These are phyloP conservation scores for Penicillium sclerotiorum DNA, from an alignment of 2,329 filamentous ascomycete genomes.

Conservation along the genomic window DNA sequence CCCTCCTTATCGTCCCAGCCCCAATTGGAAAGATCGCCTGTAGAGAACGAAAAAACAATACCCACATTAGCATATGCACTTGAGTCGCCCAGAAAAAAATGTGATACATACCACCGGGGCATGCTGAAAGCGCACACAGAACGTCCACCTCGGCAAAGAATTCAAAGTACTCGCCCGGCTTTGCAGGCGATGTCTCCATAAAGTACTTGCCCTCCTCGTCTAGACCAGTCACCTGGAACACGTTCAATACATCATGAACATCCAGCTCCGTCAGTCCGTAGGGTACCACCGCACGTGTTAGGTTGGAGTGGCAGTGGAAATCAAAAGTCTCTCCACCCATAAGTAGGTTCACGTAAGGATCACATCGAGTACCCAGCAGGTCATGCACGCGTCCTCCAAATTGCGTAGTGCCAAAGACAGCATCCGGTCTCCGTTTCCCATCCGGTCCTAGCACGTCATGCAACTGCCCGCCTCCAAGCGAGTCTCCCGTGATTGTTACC, in stretches of 20 bases:
- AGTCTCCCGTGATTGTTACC: slow-evolving; percentile 70
- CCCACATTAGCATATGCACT: slow-evolving; percentile 19
- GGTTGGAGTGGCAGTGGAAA: slow-evolving; percentile 82
- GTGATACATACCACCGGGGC: slow-evolving; percentile 62
- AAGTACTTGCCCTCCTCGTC: slow-evolving; percentile 74
- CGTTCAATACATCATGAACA: slow-evolving; percentile 82
- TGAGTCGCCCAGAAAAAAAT: not conserved
- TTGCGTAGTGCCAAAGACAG: slow-evolving; percentile 43
- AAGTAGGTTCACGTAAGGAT: slow-evolving; percentile 79
- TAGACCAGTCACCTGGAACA: slow-evolving; percentile 82
- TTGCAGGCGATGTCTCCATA: slow-evolving; percentile 60
- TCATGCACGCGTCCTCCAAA: slow-evolving; percentile 74
- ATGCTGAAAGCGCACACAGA: slow-evolving; percentile 67
- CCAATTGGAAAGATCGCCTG: slow-evolving; percentile 75
- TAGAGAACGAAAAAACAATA: not conserved
- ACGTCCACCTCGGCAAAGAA: slow-evolving; percentile 81
- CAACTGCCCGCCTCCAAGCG: slow-evolving; percentile 51
- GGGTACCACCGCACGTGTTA: slow-evolving; percentile 70
- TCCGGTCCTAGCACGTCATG: slow-evolving; percentile 40
- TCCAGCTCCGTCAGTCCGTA: slow-evolving; percentile 71
- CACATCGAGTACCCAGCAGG: slow-evolving; percentile 78
- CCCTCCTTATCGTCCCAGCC: slow-evolving; percentile 67
- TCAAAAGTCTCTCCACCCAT: slow-evolving; percentile 73
- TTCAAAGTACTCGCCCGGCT: slow-evolving; percentile 62
- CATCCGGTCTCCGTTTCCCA: slow-evolving; percentile 43